phyloP scores from a whole-genome alignment of 176 grass and related monocot genomes.

The Carex scoparia region DNA sequence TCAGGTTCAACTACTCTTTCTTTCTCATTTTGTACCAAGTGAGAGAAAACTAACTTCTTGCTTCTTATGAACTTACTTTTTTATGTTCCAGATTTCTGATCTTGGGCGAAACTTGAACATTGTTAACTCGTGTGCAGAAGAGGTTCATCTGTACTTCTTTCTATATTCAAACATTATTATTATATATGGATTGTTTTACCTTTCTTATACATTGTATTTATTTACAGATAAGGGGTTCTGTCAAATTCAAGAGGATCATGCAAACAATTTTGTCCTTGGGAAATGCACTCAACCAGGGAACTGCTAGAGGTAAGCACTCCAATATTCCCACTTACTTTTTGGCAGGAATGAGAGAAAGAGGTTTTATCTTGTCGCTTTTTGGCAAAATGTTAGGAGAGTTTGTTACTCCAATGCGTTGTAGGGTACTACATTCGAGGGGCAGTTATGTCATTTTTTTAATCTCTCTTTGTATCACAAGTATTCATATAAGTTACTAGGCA shows the following conservation, averaged over 20 bases:
- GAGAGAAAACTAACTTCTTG: background rate
- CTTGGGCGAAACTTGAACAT: conserved; percentile 77
- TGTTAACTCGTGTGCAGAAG: conserved; percentile 79
- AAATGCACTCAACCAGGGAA: conserved; percentile 99
- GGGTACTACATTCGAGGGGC: background rate
- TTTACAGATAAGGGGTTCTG: conserved; percentile 82
- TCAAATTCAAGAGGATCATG: conserved; percentile 98
- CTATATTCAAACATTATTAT: conserved; percentile 23
- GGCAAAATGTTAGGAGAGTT: background rate
- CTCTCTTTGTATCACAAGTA: background rate
- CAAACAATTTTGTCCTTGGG: conserved; percentile 98
- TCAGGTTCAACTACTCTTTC: conserved; percentile 50
- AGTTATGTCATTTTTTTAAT: conserved; percentile 14
- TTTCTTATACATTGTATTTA: conserved; percentile 27
- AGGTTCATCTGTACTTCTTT: conserved; percentile 38
- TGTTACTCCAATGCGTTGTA: conserved; percentile 13
- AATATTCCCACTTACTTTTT: conserved; percentile 11
- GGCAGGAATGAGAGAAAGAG: background rate
- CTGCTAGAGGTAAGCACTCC: conserved; percentile 78
- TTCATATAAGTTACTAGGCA: conserved; percentile 7
- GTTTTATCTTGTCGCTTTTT: background rate
- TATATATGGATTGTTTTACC: conserved; percentile 5
- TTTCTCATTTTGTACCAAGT: background rate
- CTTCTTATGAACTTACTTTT: conserved; percentile 21
- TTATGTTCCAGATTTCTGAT: conserved; percentile 70